phyloP scores from a whole-genome alignment of 768 basidiomycete species.

The Termitomyces sp. region DNA sequence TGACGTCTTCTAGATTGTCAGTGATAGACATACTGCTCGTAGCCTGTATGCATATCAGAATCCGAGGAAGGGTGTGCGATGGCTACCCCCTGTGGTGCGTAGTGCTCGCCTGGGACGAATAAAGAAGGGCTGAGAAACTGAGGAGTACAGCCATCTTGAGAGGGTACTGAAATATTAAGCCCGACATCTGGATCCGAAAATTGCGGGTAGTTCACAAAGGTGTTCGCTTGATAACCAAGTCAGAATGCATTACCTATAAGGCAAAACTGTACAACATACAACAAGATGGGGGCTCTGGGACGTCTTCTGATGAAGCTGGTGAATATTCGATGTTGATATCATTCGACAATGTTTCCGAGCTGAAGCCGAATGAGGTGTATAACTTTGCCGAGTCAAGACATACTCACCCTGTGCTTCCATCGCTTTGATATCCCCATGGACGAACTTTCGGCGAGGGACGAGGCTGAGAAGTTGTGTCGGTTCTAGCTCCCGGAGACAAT shows the following conservation, averaged over 20 bases:
- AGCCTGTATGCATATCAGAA: slow-evolving; percentile 10
- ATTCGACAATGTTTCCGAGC: slow-evolving; percentile 18
- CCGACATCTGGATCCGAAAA: slow-evolving; percentile 8
- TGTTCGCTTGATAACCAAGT: slow-evolving; percentile 2
- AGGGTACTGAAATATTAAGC: slow-evolving; percentile 3
- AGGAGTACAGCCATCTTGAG: slow-evolving; percentile 13
- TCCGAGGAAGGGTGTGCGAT: slow-evolving; percentile 10
- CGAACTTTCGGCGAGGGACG: slow-evolving; percentile 17
- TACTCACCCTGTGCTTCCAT: slow-evolving; percentile 25
- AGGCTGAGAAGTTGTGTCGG: slow-evolving; percentile 11
- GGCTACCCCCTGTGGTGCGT: slow-evolving; percentile 3
- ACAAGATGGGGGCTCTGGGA: slow-evolving; percentile 15
- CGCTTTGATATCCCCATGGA: slow-evolving; percentile 23
- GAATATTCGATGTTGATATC: slow-evolving; percentile 21
- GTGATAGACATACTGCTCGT: slow-evolving; percentile 11
- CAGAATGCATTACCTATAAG: not conserved
- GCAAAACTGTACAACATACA: slow-evolving; percentile 9
- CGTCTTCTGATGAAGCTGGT: slow-evolving; percentile 23
- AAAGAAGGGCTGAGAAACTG: slow-evolving; percentile 10
- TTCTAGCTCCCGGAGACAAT: slow-evolving; percentile 3
- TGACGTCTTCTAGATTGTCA: not conserved
- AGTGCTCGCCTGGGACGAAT: slow-evolving; percentile 7
- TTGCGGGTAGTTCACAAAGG: slow-evolving; percentile 5
- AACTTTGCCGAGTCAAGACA: not conserved
- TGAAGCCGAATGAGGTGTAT: slow-evolving; percentile 1